phyloP scores from a whole-genome alignment of 805 yeast genomes.

The Metschnikowia aberdeeniae region DNA sequence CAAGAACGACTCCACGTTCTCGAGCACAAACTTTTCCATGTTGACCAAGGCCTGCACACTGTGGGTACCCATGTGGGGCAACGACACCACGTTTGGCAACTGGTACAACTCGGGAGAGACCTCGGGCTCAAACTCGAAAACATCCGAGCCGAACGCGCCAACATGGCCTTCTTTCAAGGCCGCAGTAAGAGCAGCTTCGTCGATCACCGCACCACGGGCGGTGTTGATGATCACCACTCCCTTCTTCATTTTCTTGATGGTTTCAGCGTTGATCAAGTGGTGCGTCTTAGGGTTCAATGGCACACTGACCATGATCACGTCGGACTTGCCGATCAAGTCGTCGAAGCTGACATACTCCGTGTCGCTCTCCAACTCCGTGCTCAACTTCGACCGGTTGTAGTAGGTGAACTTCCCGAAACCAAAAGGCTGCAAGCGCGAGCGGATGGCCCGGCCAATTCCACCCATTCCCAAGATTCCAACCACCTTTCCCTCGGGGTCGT shows the following conservation, averaged over 20 bases:
- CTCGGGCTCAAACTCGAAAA: slow-evolving; percentile 70
- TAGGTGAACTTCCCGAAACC: slow-evolving; percentile 70
- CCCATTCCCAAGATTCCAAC: slow-evolving; percentile 88
- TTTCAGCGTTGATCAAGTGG: slow-evolving; percentile 60
- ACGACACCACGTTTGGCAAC: slow-evolving; percentile 65
- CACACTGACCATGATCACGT: slow-evolving; percentile 67
- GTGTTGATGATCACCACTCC: slow-evolving; percentile 79
- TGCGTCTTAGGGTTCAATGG: slow-evolving; percentile 72
- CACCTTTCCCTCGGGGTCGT: slow-evolving; percentile 69
- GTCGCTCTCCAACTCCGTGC: slow-evolving; percentile 60
- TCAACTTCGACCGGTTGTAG: slow-evolving; percentile 61
- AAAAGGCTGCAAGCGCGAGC: slow-evolving; percentile 68
- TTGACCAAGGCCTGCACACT: slow-evolving; percentile 66
- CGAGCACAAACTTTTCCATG: slow-evolving; percentile 78
- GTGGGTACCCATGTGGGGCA: slow-evolving; percentile 90
- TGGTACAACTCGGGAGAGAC: slow-evolving; percentile 58
- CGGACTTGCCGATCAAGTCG: slow-evolving; percentile 58
- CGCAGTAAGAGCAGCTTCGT: slow-evolving; percentile 55
- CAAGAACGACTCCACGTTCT: slow-evolving; percentile 58
- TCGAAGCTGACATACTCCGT: slow-evolving; percentile 72
- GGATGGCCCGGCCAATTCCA: slow-evolving; percentile 81
- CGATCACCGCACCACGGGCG: slow-evolving; percentile 82
- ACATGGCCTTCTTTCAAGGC: slow-evolving; percentile 62
- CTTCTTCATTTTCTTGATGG: slow-evolving; percentile 66
- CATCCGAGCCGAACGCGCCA: slow-evolving; percentile 69